Base-by-base conservation (phyloP, 1,284 basidiomycete genomes). In the Stygiomarasmius scandens region DNA sequence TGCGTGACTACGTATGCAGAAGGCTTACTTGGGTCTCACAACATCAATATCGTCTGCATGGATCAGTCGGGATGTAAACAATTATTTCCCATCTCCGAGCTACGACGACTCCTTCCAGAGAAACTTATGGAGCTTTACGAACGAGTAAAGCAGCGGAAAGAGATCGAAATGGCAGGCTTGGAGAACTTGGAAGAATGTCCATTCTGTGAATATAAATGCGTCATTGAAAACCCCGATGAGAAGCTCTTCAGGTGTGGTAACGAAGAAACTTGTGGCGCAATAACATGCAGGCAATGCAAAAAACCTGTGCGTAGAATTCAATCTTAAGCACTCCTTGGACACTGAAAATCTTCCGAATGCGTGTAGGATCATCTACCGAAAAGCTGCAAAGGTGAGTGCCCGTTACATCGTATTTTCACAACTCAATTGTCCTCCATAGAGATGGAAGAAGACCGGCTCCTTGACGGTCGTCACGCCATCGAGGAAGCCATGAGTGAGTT, bases 401-500 rank as follows among this genome's bases (percentile, higher is more conserved):
- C 36, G 3, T 49, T 8, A 22, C 22, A 47, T 24, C 50, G 14
- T 27, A 47, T 25, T 5, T 32, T 51, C 5, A 24, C n/a, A 12
- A 41, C n/a, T 41, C n/a, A 16, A 9, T n/a, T 41, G 38, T 19
- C n/a, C 14, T 36, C 11, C 41, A 48, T 51, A 90, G 89, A 93
- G 71, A 76, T 82, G 58, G 87, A 88, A 59, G 80, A 85, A 6
- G 91, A 94, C 67, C 84, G 81, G 59, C 82, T 84, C 55, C 71
- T 94, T 8, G 83, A 92, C 70, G 86, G 81, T 10, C 80, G 86
- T 50, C 93, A 95, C 73, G 69, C 80, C 0, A 79, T 96, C 36
- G 93, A 95, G 67, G 93, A 96, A 69, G 93, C 93, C 3, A 95
- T 96, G 93, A 91, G 90, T 89, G 64, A 49, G 84, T 66, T n/a